Percentiles rank a stretch among this genome's conserved stretches.
These are phyloP conservation scores for Elsinoe batatas DNA, from an alignment of 2,329 filamentous ascomycete genomes.

Conservation along the genomic window DNA sequence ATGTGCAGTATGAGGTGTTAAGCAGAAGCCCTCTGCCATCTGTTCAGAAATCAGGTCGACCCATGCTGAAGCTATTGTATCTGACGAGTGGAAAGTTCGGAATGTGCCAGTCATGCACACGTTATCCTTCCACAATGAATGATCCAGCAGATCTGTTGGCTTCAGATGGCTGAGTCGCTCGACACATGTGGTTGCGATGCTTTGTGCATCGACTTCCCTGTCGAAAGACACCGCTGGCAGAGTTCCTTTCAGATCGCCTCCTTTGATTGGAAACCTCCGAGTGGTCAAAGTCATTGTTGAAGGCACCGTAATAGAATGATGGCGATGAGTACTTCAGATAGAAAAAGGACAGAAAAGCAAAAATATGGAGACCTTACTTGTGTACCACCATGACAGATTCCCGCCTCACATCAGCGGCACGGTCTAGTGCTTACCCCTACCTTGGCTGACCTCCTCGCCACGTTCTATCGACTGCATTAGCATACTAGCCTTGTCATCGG, in stretches of 20 bases:
- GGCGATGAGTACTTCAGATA: no score
- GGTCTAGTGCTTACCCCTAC: background rate
- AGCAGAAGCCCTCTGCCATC: conserved; percentile 23
- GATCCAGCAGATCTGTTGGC: conserved; percentile 6
- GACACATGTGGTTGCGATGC: background rate
- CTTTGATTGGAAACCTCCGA: background rate
- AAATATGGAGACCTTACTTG: no score
- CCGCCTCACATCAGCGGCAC: background rate
- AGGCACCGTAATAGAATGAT: no score
- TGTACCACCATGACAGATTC: background rate
- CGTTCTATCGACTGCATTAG: no score
- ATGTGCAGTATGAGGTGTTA: conserved; percentile 13
- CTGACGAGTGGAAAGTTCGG: conserved; percentile 40
- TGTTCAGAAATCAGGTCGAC: conserved; percentile 25
- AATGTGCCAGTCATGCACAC: conserved; percentile 48
- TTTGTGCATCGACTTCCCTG: background rate
- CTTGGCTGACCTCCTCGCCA: no score
- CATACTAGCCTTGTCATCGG: no score
- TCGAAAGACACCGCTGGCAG: background rate
- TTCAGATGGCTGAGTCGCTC: background rate
- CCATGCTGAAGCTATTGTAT: conserved; percentile 32
- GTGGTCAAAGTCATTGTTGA: no score
- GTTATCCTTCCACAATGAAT: conserved; percentile 45
- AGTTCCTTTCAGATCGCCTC: background rate
- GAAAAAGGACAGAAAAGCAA: no score